A percentile compares a stretch with the other conserved stretches of the same genome.
phyloP scores from a whole-genome alignment of 2,329 filamentous ascomycete species.

The Esteya vermicola region DNA sequence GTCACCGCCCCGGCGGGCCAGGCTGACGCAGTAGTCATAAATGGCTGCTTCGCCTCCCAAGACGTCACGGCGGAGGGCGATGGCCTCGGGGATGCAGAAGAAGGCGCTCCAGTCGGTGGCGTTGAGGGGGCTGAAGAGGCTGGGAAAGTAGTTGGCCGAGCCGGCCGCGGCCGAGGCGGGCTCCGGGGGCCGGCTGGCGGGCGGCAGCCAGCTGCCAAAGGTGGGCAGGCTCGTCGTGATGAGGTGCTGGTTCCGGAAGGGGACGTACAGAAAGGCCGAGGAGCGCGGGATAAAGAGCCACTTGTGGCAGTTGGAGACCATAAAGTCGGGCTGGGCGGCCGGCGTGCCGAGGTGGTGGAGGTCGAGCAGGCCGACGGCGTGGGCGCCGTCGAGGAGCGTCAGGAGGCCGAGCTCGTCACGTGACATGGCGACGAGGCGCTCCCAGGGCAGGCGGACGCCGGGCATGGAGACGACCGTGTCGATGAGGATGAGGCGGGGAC shows the following conservation, averaged over 20 bases:
- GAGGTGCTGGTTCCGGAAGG: constrained; percentile 48
- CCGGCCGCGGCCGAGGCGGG: constrained; percentile 5
- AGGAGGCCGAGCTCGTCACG: constrained; percentile 39
- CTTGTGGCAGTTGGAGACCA: constrained; percentile 60
- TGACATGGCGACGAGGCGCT: constrained; percentile 42
- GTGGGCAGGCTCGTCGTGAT: constrained; percentile 56
- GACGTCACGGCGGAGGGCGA: constrained; percentile 45
- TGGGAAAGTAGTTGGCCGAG: constrained; percentile 37
- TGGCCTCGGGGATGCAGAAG: constrained; percentile 44
- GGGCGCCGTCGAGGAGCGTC: constrained; percentile 56
- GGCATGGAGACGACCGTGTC: constrained; percentile 57
- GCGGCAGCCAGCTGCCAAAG: constrained; percentile 43
- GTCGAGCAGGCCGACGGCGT: constrained; percentile 56
- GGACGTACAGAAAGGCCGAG: constrained; percentile 57
- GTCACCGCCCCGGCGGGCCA: constrained; percentile 41
- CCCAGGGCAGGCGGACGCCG: constrained; percentile 56
- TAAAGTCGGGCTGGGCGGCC: constrained; percentile 52
- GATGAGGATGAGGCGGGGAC: constrained; percentile 50
- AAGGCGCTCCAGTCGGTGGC: constrained; percentile 52
- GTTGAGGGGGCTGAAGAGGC: constrained; percentile 51
- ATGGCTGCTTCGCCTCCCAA: constrained; percentile 53
- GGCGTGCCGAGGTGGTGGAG: constrained; percentile 34
- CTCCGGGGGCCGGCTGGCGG: not conserved
- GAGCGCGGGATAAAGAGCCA: constrained; percentile 62
- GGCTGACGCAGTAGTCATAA: constrained; percentile 36